phyloP scores from a whole-genome alignment of 2,329 filamentous ascomycete species.

The Monilinia aucupariae region DNA sequence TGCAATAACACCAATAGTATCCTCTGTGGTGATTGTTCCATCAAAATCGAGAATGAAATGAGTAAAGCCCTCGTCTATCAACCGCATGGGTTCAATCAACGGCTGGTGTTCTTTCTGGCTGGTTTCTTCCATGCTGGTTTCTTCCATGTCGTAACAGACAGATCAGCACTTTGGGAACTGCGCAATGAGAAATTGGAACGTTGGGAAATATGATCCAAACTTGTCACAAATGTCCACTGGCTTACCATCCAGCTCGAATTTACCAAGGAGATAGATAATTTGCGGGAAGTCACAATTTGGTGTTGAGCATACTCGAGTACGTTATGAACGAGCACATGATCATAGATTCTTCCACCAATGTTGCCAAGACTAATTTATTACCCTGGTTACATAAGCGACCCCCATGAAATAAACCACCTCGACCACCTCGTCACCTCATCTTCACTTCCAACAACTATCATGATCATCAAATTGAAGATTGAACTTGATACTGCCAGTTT shows the following conservation, averaged over 20 bases:
- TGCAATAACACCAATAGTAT: constrained; percentile 28
- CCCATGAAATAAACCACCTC: neutral
- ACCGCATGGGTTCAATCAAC: neutral
- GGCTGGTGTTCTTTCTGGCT: neutral
- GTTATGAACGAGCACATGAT: neutral
- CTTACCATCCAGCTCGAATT: neutral
- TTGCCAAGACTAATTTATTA: neutral
- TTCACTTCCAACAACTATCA: neutral
- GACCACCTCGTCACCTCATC: neutral
- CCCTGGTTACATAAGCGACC: neutral
- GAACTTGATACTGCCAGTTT: neutral
- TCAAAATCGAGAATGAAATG: constrained; percentile 34
- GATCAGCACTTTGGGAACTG: neutral
- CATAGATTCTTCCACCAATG: neutral
- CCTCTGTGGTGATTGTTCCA: constrained; percentile 33
- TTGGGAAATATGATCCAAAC: neutral
- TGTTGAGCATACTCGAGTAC: too few relatives aligned
- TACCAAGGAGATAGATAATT: neutral
- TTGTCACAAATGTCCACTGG: neutral
- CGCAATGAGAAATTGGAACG: neutral
- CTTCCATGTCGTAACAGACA: neutral
- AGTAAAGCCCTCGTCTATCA: neutral
- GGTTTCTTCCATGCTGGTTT: neutral
- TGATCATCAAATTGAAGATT: neutral
- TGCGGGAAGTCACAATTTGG: neutral